Conservation (phyloP, 345 rosid species). For the Melaleuca quinquenervia region DNA sequence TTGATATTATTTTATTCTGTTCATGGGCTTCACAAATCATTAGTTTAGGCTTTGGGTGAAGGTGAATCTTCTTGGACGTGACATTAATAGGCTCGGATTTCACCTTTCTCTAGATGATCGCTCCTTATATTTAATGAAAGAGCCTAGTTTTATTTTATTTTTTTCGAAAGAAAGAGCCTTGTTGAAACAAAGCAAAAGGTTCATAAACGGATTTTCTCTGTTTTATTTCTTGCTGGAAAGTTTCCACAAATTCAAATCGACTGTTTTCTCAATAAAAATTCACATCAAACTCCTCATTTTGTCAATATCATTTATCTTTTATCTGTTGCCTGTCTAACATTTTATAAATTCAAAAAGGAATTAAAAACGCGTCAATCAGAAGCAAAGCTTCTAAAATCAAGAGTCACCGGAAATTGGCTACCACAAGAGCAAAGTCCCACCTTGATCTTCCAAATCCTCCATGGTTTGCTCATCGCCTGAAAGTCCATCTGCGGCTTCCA, state of each 20-base stretch:
- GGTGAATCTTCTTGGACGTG: too few relatives aligned
- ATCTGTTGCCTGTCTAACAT: neutral
- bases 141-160: too few relatives aligned
- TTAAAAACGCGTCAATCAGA: too few relatives aligned
- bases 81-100: too few relatives aligned
- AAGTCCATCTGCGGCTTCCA: neutral
- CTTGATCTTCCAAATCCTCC: neutral
- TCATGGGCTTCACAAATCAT: too few relatives aligned
- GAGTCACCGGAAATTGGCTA: neutral
- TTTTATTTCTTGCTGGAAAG: neutral
- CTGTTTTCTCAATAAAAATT: neutral
- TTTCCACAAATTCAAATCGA: neutral
- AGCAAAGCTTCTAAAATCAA: neutral
- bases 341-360: neutral
- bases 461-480: neutral
- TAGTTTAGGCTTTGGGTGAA: too few relatives aligned
- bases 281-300: neutral
- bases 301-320: neutral
- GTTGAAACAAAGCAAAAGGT: too few relatives aligned
- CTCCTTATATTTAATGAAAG: too few relatives aligned
- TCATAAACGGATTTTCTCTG: too few relatives aligned
- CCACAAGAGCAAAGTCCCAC: neutral
- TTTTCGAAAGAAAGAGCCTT: too few relatives aligned
- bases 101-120: too few relatives aligned
- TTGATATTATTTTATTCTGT: too few relatives aligned